phyloP scores from a whole-genome alignment of 257 asterid genomes.

The Cynanchum wilfordii region DNA sequence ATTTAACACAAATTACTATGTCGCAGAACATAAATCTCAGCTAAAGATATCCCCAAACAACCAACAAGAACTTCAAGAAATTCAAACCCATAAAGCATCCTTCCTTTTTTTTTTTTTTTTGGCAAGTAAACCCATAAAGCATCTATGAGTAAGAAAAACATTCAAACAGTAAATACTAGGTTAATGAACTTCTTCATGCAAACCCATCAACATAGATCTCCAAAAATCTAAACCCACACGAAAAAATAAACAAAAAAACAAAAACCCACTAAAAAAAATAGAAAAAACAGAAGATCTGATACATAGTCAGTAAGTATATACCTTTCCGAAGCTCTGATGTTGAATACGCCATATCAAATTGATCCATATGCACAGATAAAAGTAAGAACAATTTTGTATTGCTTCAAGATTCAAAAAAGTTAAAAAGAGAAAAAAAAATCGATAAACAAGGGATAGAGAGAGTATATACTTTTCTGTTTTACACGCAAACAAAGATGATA shows the following conservation, averaged over 20 bases:
- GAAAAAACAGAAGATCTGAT: conserved; percentile 31
- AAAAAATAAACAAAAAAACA: background rate
- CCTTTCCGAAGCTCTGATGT: conserved; percentile 55
- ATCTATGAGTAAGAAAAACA: background rate
- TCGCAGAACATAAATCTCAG: background rate
- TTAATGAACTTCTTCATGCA: conserved; percentile 21
- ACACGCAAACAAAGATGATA: conserved; percentile 20
- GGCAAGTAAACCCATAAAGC: no score
- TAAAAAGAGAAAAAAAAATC: conserved; percentile 3
- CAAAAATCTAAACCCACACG: conserved; percentile 1
- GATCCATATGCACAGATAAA: conserved; percentile 41
- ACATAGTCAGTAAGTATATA: conserved; percentile 21
- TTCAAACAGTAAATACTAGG: background rate
- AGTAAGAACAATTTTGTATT: conserved; percentile 19
- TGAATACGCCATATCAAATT: conserved; percentile 41
- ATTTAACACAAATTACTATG: background rate
- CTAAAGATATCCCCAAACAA: background rate
- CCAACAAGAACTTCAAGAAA: background rate
- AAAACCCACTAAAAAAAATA: background rate
- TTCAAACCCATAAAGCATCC: background rate
- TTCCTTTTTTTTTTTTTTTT: no score
- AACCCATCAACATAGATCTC: conserved; percentile 43
- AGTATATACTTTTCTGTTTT: background rate
- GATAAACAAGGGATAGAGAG: background rate
- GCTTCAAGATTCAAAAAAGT: conserved; percentile 25